These are phyloP conservation scores for Xerocomus spinulosus DNA, from an alignment of 768 basidiomycete genomes.

Conservation along the genomic window DNA sequence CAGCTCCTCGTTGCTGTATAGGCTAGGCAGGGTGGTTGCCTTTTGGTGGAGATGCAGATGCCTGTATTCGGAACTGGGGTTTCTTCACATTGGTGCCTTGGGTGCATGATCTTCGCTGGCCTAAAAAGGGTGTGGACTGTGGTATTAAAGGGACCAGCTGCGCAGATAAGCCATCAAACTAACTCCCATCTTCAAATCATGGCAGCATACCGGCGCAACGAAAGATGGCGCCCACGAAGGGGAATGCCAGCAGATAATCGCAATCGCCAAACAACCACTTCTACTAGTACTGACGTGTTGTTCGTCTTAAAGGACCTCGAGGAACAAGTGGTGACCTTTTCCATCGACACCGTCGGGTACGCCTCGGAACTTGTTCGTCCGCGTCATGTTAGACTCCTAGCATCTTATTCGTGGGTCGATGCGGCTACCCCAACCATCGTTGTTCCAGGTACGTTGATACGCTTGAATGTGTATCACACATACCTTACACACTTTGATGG, in stretches of 20 bases:
- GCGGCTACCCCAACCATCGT: slow-evolving; percentile 43
- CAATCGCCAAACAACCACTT: background rate
- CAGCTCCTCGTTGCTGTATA: too few relatives aligned
- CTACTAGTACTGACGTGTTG: background rate
- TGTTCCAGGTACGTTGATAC: slow-evolving; percentile 41
- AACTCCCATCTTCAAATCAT: background rate
- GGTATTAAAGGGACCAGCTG: background rate
- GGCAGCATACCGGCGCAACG: slow-evolving; percentile 14
- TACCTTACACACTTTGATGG: background rate
- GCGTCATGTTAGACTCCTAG: slow-evolving; percentile 38
- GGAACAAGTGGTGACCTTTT: slow-evolving; percentile 15
- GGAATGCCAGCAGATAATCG: slow-evolving; percentile 10
- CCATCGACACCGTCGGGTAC: slow-evolving; percentile 2
- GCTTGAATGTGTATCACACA: background rate
- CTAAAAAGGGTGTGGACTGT: too few relatives aligned
- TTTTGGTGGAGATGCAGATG: too few relatives aligned
- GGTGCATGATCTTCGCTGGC: too few relatives aligned
- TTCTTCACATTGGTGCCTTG: too few relatives aligned
- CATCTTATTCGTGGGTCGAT: slow-evolving; percentile 54
- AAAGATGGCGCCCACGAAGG: slow-evolving; percentile 11
- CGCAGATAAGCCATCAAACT: background rate
- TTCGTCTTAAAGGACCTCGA: slow-evolving; percentile 24
- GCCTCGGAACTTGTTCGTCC: slow-evolving; percentile 29
- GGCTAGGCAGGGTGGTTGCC: too few relatives aligned
- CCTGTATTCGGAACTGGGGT: too few relatives aligned